phyloP scores from a whole-genome alignment of 2,329 filamentous ascomycete species.

The Diaporthe citriasiana region DNA sequence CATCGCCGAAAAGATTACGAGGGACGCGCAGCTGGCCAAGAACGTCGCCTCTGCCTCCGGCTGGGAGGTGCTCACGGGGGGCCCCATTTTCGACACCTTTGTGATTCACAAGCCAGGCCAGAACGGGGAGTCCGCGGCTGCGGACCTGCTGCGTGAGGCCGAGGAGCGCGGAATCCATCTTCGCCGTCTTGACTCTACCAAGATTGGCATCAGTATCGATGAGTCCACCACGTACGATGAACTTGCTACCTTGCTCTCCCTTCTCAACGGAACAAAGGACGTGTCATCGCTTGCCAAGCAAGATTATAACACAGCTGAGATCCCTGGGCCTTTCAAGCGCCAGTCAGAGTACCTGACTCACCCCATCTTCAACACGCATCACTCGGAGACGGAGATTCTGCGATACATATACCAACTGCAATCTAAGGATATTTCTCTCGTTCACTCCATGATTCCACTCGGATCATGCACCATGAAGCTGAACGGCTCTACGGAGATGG shows the following conservation, averaged over 20 bases:
- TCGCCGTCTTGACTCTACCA: constrained; percentile 70
- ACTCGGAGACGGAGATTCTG: constrained; percentile 94
- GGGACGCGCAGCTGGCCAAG: constrained; percentile 75
- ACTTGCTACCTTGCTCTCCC: constrained; percentile 43
- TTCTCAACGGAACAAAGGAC: constrained; percentile 39
- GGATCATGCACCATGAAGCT: constrained; percentile 99
- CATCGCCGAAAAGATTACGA: constrained; percentile 84
- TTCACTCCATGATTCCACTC: constrained; percentile 97
- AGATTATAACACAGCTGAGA: constrained; percentile 52
- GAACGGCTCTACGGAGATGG: constrained; percentile 94
- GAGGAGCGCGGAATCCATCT: constrained; percentile 70
- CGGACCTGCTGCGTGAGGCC: constrained; percentile 60
- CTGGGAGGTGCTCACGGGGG: constrained; percentile 40
- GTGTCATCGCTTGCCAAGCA: constrained; percentile 10
- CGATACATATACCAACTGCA: constrained; percentile 94
- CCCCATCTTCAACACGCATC: constrained; percentile 93
- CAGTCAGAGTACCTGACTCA: constrained; percentile 85
- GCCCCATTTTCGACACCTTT: constrained; percentile 81
- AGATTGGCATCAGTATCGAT: constrained; percentile 82
- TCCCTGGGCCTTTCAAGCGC: constrained; percentile 74
- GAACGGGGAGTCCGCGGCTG: constrained; percentile 60
- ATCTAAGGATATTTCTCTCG: constrained; percentile 93
- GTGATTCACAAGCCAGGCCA: constrained; percentile 71
- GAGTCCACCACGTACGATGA: constrained; percentile 62
- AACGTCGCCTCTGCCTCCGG: constrained; percentile 35